Percentiles rank a stretch among this genome's conserved stretches.
Evolutionary conservation across 345 rosid species (phyloP).

Genomic region (Eucalyptus virginea): DNA sequence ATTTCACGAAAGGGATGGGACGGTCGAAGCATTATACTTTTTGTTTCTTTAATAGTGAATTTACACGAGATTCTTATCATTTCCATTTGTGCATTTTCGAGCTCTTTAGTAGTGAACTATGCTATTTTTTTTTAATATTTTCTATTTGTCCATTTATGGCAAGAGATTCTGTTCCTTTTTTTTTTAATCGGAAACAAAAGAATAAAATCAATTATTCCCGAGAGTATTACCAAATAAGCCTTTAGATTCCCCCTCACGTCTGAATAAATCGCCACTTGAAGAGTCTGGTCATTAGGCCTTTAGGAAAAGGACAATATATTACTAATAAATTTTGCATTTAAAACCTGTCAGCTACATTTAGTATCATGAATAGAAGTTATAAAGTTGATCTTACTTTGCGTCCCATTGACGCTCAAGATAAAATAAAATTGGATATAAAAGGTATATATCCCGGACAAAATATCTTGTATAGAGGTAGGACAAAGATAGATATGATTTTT

Average conservation of each 20-base stretch:
- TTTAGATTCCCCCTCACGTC: neutral
- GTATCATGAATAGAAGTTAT: neutral
- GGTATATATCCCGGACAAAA: rapidly evolving
- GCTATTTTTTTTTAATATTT: too few relatives aligned
- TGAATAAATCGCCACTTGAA: neutral
- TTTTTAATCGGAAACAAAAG: too few relatives aligned
- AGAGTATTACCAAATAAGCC: too few relatives aligned
- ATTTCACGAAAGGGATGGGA: too few relatives aligned
- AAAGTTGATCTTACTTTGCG: neutral
- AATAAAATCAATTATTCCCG: rapidly evolving
- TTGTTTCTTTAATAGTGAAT: too few relatives aligned
- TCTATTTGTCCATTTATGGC: too few relatives aligned
- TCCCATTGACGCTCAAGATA: rapidly evolving
- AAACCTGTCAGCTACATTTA: neutral
- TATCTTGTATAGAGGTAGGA: rapidly evolving
- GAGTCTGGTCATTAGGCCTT: neutral
- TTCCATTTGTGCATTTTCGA: too few relatives aligned
- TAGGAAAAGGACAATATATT: neutral
- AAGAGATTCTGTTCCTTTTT: too few relatives aligned
- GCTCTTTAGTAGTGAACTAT: too few relatives aligned
- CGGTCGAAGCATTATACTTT: too few relatives aligned
- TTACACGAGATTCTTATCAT: too few relatives aligned
- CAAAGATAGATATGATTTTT: rapidly evolving
- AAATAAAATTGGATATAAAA: neutral
- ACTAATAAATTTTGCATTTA: neutral